Evolutionary conservation across 1,139 yeast species (phyloP).

Genomic region (Debaryomyces udenii): DNA sequence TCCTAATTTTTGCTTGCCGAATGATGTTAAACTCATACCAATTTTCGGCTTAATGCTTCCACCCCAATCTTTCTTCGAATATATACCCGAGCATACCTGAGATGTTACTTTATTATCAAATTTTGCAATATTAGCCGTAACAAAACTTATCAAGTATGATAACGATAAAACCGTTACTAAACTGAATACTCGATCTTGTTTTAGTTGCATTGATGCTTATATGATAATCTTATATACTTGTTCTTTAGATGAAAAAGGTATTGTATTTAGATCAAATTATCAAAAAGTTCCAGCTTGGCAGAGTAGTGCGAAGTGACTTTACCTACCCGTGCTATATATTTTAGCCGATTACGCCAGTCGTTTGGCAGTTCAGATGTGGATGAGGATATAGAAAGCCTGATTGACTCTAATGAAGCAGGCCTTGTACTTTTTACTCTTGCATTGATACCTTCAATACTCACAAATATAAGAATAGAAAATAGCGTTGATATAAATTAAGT

Average conservation of each 20-base stretch:
- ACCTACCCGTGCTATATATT: too few relatives aligned
- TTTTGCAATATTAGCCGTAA: constrained; percentile 49
- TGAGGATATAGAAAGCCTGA: too few relatives aligned
- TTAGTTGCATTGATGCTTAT: constrained; percentile 8
- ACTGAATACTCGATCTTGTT: constrained; percentile 1
- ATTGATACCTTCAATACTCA: too few relatives aligned
- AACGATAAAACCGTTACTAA: constrained; percentile 1
- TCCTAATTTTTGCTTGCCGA: constrained; percentile 38
- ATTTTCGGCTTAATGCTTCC: constrained; percentile 72
- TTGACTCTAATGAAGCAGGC: too few relatives aligned
- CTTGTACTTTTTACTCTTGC: too few relatives aligned
- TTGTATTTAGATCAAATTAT: not conserved
- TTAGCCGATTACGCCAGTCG: too few relatives aligned
- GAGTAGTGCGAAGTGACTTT: too few relatives aligned
- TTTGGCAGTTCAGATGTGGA: too few relatives aligned
- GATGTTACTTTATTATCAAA: constrained; percentile 47
- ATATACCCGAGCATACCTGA: constrained; percentile 88
- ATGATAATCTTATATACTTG: too few relatives aligned
- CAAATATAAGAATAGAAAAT: too few relatives aligned
- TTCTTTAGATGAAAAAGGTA: not conserved
- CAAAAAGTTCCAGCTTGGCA: too few relatives aligned
- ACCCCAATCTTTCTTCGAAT: constrained; percentile 85
- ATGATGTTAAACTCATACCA: constrained; percentile 45
- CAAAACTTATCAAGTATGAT: constrained; percentile 11
- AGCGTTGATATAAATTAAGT: not conserved